Base-by-base conservation (phyloP, 768 basidiomycete genomes). In the Lentinula lateritia region DNA sequence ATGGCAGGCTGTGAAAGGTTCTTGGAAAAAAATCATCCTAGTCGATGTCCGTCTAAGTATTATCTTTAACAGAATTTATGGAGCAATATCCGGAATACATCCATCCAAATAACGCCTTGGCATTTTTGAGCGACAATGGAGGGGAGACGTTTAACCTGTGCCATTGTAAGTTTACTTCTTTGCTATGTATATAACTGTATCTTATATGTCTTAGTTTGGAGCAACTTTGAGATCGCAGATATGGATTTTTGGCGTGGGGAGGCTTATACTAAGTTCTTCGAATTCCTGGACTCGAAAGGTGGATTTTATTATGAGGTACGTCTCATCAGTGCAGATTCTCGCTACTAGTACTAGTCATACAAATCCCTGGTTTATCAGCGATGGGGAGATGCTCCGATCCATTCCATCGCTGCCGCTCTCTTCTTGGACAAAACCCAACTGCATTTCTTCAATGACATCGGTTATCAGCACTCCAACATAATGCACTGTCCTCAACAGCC, bases 291-390 rank as follows among this genome's bases (percentile, higher is more conserved):
- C 65, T 68, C 74, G 12, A 74, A 77, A 15, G 88, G 88, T 45
- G 88, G 88, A 18, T 87, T 89, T 73, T 89, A 88, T 72, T 88
- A 87, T 65, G 86, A 88, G 82, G 83, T 83, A 59, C n/a, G 68
- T 60, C 6, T 15, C 55, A 53, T 10, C 20, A 41, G 15, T 55
- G 46, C 6, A 70, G 69, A 73, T n/a, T 76, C 75, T 75, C 80
- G 35, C n/a, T n/a, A n/a, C 79, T 36, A n/a, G n/a, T n/a, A n/a
- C 80, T 78, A 2, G 81, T 82, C 5, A n/a, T 84, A 6, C 80
- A 82, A 34, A 32, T 42, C 39, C 81, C 78, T 72, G 16, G 23
- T 38, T 23, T 34, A 39, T 58, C 62, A 90, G 82, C 80, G 88
- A 46, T 90, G 89, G 90, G 92, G 93, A 36, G 83, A 83, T 64